Evolutionary conservation across 768 basidiomycete species (phyloP).

Genomic region (Amanita thiersii): DNA sequence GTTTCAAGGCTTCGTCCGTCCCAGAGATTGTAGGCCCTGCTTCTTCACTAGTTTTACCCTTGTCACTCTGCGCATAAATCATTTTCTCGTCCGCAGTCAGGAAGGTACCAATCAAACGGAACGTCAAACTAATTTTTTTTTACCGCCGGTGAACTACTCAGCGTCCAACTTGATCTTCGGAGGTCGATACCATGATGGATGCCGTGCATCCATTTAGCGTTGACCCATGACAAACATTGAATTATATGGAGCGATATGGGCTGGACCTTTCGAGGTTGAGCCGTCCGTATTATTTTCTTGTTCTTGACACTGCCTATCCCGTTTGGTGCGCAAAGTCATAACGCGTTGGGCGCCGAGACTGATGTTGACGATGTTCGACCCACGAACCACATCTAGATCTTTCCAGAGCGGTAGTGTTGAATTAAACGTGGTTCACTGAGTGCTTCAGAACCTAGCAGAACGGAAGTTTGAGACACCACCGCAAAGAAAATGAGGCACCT

Average conservation of each 20-base stretch:
- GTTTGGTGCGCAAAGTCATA: constrained; percentile 70
- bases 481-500: neutral
- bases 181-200: constrained; percentile 69
- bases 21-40: constrained; percentile 51
- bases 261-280: constrained; percentile 27
- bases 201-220: constrained; percentile 67
- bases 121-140: constrained; percentile 75
- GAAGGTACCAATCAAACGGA: constrained; percentile 74
- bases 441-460: constrained; percentile 31
- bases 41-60: constrained; percentile 45
- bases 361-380: constrained; percentile 73
- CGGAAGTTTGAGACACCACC: neutral
- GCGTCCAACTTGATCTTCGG: constrained; percentile 38
- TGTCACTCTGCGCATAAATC: constrained; percentile 74
- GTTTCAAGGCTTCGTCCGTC: constrained; percentile 32
- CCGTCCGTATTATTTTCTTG: constrained; percentile 13
- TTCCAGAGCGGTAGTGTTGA: constrained; percentile 71
- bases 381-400: constrained; percentile 73
- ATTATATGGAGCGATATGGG: constrained; percentile 70
- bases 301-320: constrained; percentile 24
- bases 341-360: constrained; percentile 70
- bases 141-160: constrained; percentile 51
- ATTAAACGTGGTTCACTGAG: constrained; percentile 79
- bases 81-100: constrained; percentile 35
- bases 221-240: constrained; percentile 81